Percentiles rank a stretch among this genome's conserved stretches.
Conservation (phyloP, 768 basidiomycete genomes). For the Pulveroboletus sp. region DNA sequence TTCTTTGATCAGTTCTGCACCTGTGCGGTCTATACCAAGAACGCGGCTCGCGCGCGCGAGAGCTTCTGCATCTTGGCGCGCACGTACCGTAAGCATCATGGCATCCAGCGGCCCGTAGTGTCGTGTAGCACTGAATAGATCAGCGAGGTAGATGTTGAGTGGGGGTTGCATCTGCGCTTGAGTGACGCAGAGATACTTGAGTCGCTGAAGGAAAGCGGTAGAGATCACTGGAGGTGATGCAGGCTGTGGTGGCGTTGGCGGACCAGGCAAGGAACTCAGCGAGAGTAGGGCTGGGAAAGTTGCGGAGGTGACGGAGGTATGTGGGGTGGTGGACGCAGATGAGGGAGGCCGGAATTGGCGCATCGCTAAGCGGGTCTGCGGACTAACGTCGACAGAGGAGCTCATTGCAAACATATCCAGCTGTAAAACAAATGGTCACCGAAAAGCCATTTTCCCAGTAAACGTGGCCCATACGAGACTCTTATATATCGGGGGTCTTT, state of each 20-base stretch:
- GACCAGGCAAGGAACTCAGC: conserved; percentile 20
- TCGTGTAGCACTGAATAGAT: conserved; percentile 71
- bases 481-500: conserved; percentile 65
- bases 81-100: conserved; percentile 59
- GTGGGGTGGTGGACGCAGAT: conserved; percentile 24
- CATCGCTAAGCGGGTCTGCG: conserved; percentile 34
- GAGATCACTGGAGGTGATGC: conserved; percentile 29
- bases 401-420: conserved; percentile 82
- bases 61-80: conserved; percentile 63
- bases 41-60: conserved; percentile 67
- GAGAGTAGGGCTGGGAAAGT: conserved; percentile 17
- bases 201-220: conserved; percentile 25
- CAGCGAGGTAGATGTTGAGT: conserved; percentile 64
- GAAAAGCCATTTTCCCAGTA: background rate
- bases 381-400: conserved; percentile 51
- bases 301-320: conserved; percentile 28
- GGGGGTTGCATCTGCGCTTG: conserved; percentile 47
- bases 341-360: conserved; percentile 33
- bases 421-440: conserved; percentile 34
- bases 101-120: conserved; percentile 71
- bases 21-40: conserved; percentile 58
- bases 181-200: conserved; percentile 27
- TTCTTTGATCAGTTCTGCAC: conserved; percentile 52
- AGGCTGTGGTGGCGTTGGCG: conserved; percentile 21
- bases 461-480: conserved; percentile 51